Base-by-base conservation (phyloP, 2,329 filamentous ascomycete species). In the Scolecobasidium constrictum region DNA sequence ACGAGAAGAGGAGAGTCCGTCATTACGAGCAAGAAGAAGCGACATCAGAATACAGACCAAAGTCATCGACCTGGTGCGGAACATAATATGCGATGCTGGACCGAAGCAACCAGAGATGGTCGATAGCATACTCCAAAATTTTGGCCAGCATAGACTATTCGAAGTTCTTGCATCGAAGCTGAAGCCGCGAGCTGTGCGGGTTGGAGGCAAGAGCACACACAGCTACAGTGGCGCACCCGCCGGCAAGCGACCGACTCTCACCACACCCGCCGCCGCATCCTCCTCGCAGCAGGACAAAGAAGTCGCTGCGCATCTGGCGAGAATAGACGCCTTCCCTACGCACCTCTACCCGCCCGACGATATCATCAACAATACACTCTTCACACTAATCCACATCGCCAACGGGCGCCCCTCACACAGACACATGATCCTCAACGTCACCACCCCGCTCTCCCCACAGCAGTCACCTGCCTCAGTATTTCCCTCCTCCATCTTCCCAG, bases 41-140 rank as follows among this genome's bases (percentile, higher is more conserved):
- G 85, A 93, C 50, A 70, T 88, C 28, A 80, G 81, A 2, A 83
- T 95, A 20, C 90, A 96, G 62, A 86, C 94, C 57, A 88, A 96
- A 61, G 85, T 82, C 0, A 74, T 96, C 15, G 83, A 93, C 52
- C 82, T 96, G 52, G 77, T 98, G 48, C 77, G 90, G 43, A 98
- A 98, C 60, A 69, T 96, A 22, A 84, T 95, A 50, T 83, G 81
- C 45, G 77, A 80, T 47, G 67, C 60, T 51, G 76, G 58, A 36
- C 35, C 34, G 19, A 49, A 60, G 50, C 71, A 63, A 50, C 68
- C 59, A 47, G 77, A 66, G 63, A 90, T 95, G 77, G 86, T 95
- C 47, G 87, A 94, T 55, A 80, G 84, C 53, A 63, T 96, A 17
- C 81, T 96, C 55, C 73, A 68, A 45, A 74, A 80, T 44, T 71